Percentiles rank a stretch among this genome's conserved stretches.
Conservation (phyloP, 495 filamentous ascomycete species). For the Tuber magnatum region DNA sequence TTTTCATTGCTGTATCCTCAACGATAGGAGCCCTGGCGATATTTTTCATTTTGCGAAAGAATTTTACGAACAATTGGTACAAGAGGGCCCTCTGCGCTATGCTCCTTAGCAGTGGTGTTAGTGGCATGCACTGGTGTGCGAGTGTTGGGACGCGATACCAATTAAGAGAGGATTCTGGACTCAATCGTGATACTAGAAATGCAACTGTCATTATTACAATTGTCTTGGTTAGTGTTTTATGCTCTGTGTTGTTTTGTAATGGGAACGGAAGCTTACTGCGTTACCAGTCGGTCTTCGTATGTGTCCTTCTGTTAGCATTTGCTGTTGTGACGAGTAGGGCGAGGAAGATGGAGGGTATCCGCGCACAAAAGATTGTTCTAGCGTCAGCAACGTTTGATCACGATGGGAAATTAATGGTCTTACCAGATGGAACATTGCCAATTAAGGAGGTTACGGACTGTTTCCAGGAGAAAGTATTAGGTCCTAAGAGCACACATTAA, state of each 20-base stretch:
- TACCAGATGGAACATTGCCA: conserved; percentile 71
- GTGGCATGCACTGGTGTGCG: conserved; percentile 85
- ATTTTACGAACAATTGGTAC: conserved; percentile 74
- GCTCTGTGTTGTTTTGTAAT: conserved; percentile 1
- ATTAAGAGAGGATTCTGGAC: conserved; percentile 40
- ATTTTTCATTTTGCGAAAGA: conserved; percentile 69
- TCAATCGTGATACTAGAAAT: conserved; percentile 44
- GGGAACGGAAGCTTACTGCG: conserved; percentile 4
- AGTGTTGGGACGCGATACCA: conserved; percentile 62
- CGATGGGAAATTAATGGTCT: conserved; percentile 69
- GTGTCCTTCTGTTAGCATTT: conserved; percentile 52
- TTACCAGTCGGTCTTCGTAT: conserved; percentile 53
- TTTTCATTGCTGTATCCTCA: conserved; percentile 62
- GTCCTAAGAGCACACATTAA: conserved; percentile 14
- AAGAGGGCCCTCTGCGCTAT: conserved; percentile 59
- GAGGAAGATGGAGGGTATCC: conserved; percentile 51
- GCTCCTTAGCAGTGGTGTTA: conserved; percentile 64
- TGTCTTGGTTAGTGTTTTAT: conserved; percentile 50
- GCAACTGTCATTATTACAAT: conserved; percentile 58
- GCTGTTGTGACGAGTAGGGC: conserved; percentile 53
- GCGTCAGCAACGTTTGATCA: conserved; percentile 69
- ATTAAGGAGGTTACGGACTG: conserved; percentile 70
- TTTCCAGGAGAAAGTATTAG: conserved; percentile 58
- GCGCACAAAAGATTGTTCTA: conserved; percentile 71
- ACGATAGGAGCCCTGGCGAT: conserved; percentile 60